Percentiles rank a stretch among this genome's conserved stretches.
These are phyloP conservation scores for Echinochloa phyllopogon DNA, from an alignment of 176 grass and related monocot species.

Conservation along the genomic window DNA sequence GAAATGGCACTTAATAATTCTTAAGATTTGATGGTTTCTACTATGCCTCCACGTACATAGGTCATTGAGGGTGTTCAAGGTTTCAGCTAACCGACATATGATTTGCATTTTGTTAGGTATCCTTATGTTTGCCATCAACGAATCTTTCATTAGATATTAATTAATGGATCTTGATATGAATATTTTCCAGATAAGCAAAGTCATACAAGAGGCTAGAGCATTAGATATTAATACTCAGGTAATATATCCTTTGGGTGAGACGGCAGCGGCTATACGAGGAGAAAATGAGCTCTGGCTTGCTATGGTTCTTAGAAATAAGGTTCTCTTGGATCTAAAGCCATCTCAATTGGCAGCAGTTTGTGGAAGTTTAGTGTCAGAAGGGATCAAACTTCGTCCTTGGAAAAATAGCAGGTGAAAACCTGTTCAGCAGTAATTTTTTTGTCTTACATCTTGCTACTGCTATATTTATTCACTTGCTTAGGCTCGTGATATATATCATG, in stretches of 20 bases:
- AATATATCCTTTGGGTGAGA: constrained; percentile 96
- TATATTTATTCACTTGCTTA: constrained; percentile 20
- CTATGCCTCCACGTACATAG: background rate
- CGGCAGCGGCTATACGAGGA: constrained; percentile 86
- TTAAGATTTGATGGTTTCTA: constrained; percentile 18
- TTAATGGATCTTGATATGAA: constrained; percentile 30
- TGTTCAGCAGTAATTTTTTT: background rate
- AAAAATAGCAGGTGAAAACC: constrained; percentile 76
- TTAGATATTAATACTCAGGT: constrained; percentile 88
- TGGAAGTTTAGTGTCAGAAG: constrained; percentile 98
- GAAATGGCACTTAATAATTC: background rate
- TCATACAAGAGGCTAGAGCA: constrained; percentile 94
- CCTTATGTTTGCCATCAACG: background rate
- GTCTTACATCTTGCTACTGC: constrained; percentile 13
- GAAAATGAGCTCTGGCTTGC: constrained; percentile 98
- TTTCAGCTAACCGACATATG: background rate
- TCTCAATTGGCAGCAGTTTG: constrained; percentile 91
- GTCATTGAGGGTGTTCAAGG: background rate
- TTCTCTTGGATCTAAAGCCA: constrained; percentile 90
- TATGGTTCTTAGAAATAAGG: constrained; percentile 89
- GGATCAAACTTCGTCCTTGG: constrained; percentile 93
- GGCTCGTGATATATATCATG: constrained; percentile 19
- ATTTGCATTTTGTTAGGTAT: constrained; percentile 14
- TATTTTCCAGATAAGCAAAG: constrained; percentile 81
- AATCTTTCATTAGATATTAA: constrained; percentile 27